These are phyloP conservation scores for Boletus hoseneyae DNA, from an alignment of 1,284 basidiomycete genomes.

Conservation along the genomic window DNA sequence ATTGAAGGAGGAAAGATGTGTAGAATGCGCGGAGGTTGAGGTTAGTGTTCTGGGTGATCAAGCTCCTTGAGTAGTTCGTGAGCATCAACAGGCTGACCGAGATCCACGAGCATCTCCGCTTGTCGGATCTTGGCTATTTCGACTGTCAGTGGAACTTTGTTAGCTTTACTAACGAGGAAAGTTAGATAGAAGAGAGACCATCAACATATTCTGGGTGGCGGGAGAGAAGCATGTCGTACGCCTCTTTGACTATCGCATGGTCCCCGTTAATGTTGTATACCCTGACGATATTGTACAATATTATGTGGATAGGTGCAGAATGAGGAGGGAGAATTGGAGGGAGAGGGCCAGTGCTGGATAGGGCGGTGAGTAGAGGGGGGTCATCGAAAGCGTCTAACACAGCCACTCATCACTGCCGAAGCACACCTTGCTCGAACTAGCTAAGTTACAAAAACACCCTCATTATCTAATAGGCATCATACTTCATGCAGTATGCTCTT, in stretches of 20 bases:
- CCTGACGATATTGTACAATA: constrained; percentile 86
- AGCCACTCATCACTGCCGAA: no score
- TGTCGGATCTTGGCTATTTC: constrained; percentile 82
- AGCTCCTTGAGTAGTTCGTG: constrained; percentile 84
- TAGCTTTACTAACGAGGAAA: not conserved
- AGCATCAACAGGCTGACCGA: constrained; percentile 74
- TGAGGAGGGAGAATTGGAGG: no score
- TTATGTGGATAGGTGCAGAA: constrained; percentile 77
- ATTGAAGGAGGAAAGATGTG: constrained; percentile 82
- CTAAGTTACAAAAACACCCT: no score
- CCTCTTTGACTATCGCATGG: constrained; percentile 68
- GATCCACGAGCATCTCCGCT: constrained; percentile 68
- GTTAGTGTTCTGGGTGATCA: constrained; percentile 65
- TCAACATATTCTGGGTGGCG: constrained; percentile 93
- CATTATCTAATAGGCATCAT: no score
- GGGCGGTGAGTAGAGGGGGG: no score
- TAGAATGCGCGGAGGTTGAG: constrained; percentile 85
- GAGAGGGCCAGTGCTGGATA: no score
- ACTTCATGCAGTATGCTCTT: no score
- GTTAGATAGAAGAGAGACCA: constrained; percentile 50
- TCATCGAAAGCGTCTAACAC: no score
- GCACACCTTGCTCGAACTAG: no score
- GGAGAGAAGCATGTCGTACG: constrained; percentile 79
- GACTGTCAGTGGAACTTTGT: constrained; percentile 1
- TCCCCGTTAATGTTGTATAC: constrained; percentile 84